Percentiles rank a stretch among this genome's conserved stretches.
Conservation (phyloP, 371 early-diverging fungal genomes). For the Mortierella sp. region DNA sequence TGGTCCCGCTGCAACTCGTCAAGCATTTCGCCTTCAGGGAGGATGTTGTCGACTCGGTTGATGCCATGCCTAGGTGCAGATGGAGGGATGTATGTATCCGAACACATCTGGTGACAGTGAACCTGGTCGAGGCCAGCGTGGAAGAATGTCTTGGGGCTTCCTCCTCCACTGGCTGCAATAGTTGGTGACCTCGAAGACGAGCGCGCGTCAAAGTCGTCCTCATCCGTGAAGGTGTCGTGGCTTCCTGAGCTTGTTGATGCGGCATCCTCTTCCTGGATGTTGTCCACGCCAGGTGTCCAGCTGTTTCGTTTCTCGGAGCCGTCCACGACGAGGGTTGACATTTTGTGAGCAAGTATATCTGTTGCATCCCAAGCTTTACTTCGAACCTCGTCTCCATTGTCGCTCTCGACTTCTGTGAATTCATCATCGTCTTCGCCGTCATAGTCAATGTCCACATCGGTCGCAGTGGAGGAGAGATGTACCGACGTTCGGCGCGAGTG, state of each 20-base stretch:
- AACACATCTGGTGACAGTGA: no score
- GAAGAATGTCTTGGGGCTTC: no score
- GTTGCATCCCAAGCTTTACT: background rate
- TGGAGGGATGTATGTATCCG: background rate
- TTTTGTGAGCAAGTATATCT: background rate
- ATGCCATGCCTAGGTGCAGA: constrained; percentile 19
- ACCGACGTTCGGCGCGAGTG: background rate
- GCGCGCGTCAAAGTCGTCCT: no score
- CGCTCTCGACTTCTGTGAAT: constrained; percentile 5
- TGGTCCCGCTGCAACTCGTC: constrained; percentile 38
- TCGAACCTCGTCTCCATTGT: constrained; percentile 3
- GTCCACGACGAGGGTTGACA: constrained; percentile 1
- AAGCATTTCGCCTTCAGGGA: constrained; percentile 16
- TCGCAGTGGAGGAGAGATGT: background rate
- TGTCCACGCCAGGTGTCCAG: background rate
- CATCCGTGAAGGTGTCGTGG: background rate
- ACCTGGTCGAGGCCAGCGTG: no score
- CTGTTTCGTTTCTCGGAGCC: background rate
- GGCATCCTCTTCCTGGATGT: background rate
- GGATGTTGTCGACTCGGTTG: constrained; percentile 25
- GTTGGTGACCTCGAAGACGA: background rate
- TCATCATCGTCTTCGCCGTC: constrained; percentile 21
- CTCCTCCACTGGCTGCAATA: background rate
- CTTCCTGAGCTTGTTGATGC: constrained; percentile 10
- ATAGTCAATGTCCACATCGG: constrained; percentile 12